Conservation (phyloP, 2,329 filamentous ascomycete genomes). For the Sphaerostilbella broomeana region DNA sequence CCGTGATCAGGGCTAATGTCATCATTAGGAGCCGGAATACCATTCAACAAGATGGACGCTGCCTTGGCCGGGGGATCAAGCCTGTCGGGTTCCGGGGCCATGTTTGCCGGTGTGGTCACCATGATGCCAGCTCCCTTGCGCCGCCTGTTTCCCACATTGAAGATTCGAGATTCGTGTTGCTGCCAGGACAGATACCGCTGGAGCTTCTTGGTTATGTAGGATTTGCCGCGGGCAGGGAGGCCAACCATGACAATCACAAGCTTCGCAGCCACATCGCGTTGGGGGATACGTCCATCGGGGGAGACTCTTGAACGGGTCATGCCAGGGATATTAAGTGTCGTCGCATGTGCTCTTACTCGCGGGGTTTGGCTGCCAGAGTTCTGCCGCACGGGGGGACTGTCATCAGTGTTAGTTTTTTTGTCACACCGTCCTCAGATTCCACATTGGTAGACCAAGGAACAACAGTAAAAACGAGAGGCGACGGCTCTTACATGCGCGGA, state of each 20-base stretch:
- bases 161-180: conserved; percentile 91
- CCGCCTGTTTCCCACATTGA: conserved; percentile 92
- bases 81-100: conserved; percentile 29
- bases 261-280: conserved; percentile 91
- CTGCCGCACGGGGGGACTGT: conserved; percentile 60
- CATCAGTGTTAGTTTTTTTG: neutral
- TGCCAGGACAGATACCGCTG: conserved; percentile 94
- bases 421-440: neutral
- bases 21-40: conserved; percentile 32
- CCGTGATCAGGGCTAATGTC: conserved; percentile 23
- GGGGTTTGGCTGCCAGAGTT: conserved; percentile 74
- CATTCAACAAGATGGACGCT: conserved; percentile 53
- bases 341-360: conserved; percentile 72
- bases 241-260: conserved; percentile 98
- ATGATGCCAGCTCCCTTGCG: conserved; percentile 65
- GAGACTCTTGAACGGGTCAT: conserved; percentile 94
- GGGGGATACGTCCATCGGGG: conserved; percentile 87
- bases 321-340: conserved; percentile 92
- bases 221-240: conserved; percentile 89
- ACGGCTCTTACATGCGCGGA: conserved; percentile 51
- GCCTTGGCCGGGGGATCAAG: conserved; percentile 44
- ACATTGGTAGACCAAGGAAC: too few relatives aligned
- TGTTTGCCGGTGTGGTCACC: conserved; percentile 27
- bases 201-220: conserved; percentile 98
- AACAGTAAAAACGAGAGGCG: neutral